Evolutionary conservation across 179 eudicot species (phyloP), one percentile per base, ranked within the genome.

Genomic region (Carnegiea gigantea): DNA sequence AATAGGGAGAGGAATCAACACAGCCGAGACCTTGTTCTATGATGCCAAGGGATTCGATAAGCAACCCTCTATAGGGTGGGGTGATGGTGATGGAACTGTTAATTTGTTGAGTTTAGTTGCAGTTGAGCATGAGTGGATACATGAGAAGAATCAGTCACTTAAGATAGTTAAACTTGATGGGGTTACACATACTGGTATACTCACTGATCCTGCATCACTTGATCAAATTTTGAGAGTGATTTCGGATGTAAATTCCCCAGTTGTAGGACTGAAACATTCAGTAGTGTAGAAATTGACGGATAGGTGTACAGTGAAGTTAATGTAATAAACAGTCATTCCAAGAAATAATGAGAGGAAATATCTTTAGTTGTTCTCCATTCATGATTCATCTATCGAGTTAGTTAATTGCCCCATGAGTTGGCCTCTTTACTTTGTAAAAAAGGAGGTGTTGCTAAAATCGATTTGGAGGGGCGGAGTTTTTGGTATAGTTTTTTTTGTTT

Each of bases 11-110:
- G 91, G 89, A 0, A 83, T 93, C 1, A 57, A 80, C 48, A 95
- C 98, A 4, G 86, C 91, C 0, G 95, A 93, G 82, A 89, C 89
- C 1, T 82, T 93, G 90, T 84, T 91, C 24, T 95, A 93, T 26
- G 91, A 86, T 57, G 82, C 75, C 0, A 57, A 71, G 15, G 98
- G 95, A 23, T 95, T 88, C 33, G 98, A 93, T 70, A 77, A 83
- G 86, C 90, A 87, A 81, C 97, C 98, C 15, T 86, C 90, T 64
- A 71, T 95, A 23, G 78, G 81, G 36, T 90, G 90, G 65, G 98
- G 98, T 5, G 95, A 95, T 48, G 98, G 98, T 3, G 98, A 95
- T 81, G 98, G 98, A 48, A 93, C 98, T 0, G 98, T 95, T 79
- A 95, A 93, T 73, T 82, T 89, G 90, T 81, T 81, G 53, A 95